Base-by-base conservation (phyloP, 768 basidiomycete genomes). In the Baorangia bicolor region DNA sequence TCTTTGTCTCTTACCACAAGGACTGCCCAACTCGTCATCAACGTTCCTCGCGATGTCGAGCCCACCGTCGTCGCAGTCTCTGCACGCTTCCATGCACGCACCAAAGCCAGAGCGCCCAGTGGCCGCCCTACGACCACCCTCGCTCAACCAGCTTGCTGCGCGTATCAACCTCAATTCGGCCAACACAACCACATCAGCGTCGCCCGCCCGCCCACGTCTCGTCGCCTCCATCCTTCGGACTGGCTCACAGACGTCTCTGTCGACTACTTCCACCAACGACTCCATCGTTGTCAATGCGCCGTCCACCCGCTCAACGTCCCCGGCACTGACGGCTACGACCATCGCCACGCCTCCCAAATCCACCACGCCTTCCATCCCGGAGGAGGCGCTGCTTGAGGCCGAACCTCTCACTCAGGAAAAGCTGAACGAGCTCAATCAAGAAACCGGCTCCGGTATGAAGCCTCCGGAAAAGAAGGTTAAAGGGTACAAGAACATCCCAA, bases 401-500 rank as follows among this genome's bases (percentile, higher is more conserved):
- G 75, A 49, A 79, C 77, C 81, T 5, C 75, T 90, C 55, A 91
- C 88, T 3, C 72, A 77, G 4, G 89, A 91, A 64, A 82, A 78
- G 48, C 76, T 91, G 33, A 82, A 86, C 54, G 79, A 83, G 69
- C 78, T 85, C 11, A 81, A 88, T 60, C 75, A 82, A 59, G 84
- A 86, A 69, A 81, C 74, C 1, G 53, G 65, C 12, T 55, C 65
- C 3, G 66, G 73, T 21, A 53, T 66, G 25, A 67, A 64, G 41
- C 64, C 3, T 20, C 40, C 31, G 28, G 73, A 74, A 69, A 72
- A 69, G 60, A 81, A 78, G 70, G 64, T 74, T 51, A 72, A 74
- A 35, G 91, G 91, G 23, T 93, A 91, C 74, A 93, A 92, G 84
- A 92, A 92, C 65, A 88, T 93, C 41, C 92, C 92, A 14, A 85